These are phyloP conservation scores for Candida anglica DNA, from an alignment of 805 yeast genomes.

Conservation along the genomic window DNA sequence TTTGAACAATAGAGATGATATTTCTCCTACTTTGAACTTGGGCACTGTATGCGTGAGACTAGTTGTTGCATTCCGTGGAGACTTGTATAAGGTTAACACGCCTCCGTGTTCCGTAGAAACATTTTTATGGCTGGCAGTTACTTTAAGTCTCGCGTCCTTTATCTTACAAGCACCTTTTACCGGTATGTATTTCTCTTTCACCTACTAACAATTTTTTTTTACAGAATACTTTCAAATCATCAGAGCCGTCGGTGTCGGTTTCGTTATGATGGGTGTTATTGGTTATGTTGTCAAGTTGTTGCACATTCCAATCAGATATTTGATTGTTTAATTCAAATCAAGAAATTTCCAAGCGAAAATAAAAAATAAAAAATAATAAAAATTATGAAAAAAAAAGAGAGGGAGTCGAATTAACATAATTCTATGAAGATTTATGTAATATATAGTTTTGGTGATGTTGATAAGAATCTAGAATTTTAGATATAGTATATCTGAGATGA, in stretches of 20 bases:
- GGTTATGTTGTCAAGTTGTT: constrained; percentile 92
- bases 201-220: constrained; percentile 7
- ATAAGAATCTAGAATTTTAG: too few relatives aligned
- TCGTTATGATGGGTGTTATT: constrained; percentile 95
- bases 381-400: not conserved
- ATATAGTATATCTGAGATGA: too few relatives aligned
- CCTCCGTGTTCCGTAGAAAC: not conserved
- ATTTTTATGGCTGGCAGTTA: constrained; percentile 1
- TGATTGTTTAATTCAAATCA: constrained; percentile 61
- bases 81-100: not conserved
- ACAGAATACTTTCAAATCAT: constrained; percentile 80
- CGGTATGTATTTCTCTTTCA: not conserved
- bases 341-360: too few relatives aligned
- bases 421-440: too few relatives aligned
- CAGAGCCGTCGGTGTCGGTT: constrained; percentile 96
- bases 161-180: not conserved
- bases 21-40: too few relatives aligned
- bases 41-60: too few relatives aligned
- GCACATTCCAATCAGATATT: constrained; percentile 94
- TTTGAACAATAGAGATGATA: too few relatives aligned
- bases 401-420: too few relatives aligned
- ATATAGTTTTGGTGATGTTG: too few relatives aligned
- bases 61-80: not conserved
- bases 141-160: not conserved
- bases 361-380: too few relatives aligned